Percentiles rank a stretch among this genome's conserved stretches.
Conservation (phyloP, 2,329 filamentous ascomycete genomes). For the Teratosphaeria viscida region DNA sequence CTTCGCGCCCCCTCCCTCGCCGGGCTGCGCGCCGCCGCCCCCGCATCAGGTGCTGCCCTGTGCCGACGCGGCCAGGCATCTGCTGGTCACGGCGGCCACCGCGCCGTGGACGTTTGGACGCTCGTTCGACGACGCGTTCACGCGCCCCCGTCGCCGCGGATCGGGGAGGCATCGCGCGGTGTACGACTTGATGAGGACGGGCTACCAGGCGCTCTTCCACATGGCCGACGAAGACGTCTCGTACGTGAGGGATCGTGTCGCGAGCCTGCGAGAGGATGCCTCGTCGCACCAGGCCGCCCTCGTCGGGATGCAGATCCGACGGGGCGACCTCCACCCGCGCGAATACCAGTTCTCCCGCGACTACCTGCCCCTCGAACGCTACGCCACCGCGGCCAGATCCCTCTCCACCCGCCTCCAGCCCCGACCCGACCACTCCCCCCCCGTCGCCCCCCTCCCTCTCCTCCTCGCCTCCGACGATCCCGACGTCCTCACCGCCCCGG, state of each 20-base stretch:
- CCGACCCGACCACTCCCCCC: constrained; percentile 66
- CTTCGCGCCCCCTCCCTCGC: constrained; percentile 56
- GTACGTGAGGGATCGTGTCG: constrained; percentile 53
- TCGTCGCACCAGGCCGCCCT: constrained; percentile 41
- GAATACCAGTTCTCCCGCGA: constrained; percentile 72
- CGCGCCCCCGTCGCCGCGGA: constrained; percentile 27
- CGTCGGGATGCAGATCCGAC: constrained; percentile 68
- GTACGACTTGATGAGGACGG: constrained; percentile 56
- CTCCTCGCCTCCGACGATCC: constrained; percentile 75
- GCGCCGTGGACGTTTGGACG: constrained; percentile 53
- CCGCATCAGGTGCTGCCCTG: constrained; percentile 68
- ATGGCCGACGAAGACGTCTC: constrained; percentile 53
- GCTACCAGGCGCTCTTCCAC: constrained; percentile 66
- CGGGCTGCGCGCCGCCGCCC: constrained; percentile 61
- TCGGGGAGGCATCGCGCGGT: constrained; percentile 44
- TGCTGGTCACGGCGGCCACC: constrained; percentile 63
- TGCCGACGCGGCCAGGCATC: constrained; percentile 62
- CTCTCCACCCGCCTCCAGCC: constrained; percentile 36
- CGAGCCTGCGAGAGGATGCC: constrained; percentile 42
- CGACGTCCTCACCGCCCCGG: constrained; percentile 55
- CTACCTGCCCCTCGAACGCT: constrained; percentile 66
- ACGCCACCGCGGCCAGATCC: constrained; percentile 44
- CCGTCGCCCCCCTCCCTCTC: constrained; percentile 60
- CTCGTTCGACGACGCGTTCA: constrained; percentile 44
- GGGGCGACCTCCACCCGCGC: constrained; percentile 66